Conservation (phyloP, 2,329 filamentous ascomycete genomes). For the Byssothecium circinans region DNA sequence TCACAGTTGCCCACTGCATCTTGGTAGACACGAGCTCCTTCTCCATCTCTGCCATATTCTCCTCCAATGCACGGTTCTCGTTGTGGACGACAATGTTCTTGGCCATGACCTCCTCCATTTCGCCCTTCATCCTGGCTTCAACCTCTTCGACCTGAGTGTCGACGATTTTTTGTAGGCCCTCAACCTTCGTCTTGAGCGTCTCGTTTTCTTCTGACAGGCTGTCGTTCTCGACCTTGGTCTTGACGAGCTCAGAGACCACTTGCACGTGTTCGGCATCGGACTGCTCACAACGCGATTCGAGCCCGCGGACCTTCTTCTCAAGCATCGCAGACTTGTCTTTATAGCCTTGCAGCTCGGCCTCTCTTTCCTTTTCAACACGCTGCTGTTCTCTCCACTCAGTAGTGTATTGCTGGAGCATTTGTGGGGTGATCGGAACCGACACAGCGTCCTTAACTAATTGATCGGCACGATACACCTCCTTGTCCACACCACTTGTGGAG, state of each 20-base stretch:
- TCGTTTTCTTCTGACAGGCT: constrained; percentile 88
- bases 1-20: constrained; percentile 92
- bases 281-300: constrained; percentile 86
- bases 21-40: constrained; percentile 90
- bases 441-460: constrained; percentile 92
- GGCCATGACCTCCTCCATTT: constrained; percentile 91
- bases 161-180: constrained; percentile 81
- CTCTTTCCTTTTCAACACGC: constrained; percentile 76
- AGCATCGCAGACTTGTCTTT: constrained; percentile 60
- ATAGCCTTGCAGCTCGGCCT: constrained; percentile 76
- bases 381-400: constrained; percentile 92
- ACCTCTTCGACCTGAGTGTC: constrained; percentile 88
- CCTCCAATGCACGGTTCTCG: constrained; percentile 84
- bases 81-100: constrained; percentile 92
- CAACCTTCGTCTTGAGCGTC: constrained; percentile 78
- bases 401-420: constrained; percentile 78
- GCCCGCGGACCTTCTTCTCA: constrained; percentile 73
- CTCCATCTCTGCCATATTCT: constrained; percentile 89
- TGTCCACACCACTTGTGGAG: constrained; percentile 84
- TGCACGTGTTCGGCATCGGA: constrained; percentile 89
- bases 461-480: constrained; percentile 94
- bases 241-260: constrained; percentile 87
- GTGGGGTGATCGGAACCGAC: constrained; percentile 79
- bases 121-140: constrained; percentile 75
- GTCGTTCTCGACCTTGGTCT: constrained; percentile 91